Conservation (phyloP, 164 flowering plant species). For the Aristolochia contorta region DNA sequence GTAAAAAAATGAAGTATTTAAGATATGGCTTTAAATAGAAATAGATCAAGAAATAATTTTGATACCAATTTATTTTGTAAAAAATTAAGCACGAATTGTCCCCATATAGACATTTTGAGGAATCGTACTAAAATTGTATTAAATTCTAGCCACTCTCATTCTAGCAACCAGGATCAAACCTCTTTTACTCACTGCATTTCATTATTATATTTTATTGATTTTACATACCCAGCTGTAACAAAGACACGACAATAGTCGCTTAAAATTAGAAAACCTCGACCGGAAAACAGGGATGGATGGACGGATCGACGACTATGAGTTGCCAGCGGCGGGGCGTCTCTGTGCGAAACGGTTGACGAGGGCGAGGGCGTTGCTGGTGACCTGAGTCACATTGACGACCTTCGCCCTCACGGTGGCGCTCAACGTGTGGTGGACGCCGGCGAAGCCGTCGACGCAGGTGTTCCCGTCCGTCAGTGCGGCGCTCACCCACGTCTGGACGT, state of each 20-base stretch:
- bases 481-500: slow-evolving; percentile 37
- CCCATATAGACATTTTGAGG: too few species aligned
- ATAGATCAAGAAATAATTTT: too few species aligned
- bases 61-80: too few species aligned
- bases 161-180: background rate
- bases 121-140: too few species aligned
- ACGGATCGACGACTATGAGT: background rate
- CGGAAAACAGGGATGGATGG: too few species aligned
- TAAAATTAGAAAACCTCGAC: background rate
- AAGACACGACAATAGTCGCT: background rate
- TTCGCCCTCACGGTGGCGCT: slow-evolving; percentile 10
- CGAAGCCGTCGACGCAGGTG: slow-evolving; percentile 32
- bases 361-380: slow-evolving; percentile 32
- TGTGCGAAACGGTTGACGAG: slow-evolving; percentile 21
- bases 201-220: background rate
- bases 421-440: slow-evolving; percentile 7
- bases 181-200: background rate
- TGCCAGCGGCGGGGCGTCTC: background rate
- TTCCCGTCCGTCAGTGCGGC: slow-evolving; percentile 32
- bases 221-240: background rate
- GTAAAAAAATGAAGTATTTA: too few species aligned
- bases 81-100: too few species aligned
- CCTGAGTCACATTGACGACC: slow-evolving; percentile 17
- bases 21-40: too few species aligned
- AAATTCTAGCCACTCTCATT: too few species aligned